Base-by-base conservation (phyloP, 495 filamentous ascomycete species). In the Penicillium ochrochloron region DNA sequence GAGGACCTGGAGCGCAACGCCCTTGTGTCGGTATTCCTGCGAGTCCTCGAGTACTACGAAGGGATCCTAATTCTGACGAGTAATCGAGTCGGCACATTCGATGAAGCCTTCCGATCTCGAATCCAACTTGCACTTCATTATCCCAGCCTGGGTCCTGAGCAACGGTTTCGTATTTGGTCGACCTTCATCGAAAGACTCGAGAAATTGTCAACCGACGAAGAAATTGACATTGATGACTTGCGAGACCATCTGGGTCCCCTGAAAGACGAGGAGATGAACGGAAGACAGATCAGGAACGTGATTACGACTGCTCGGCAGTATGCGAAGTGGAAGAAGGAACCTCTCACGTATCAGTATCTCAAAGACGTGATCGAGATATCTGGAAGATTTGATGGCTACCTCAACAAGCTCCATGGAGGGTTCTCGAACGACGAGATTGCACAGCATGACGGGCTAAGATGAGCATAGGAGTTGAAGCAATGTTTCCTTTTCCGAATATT, bases 11-110 rank as follows among this genome's bases (percentile, higher is more conserved):
- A 78, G 8, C 73, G 83, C 3, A 88, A 89, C 50, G 78, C 74
- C 11, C 66, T 86, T 0, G 82, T 86, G 0, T 65, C 68, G 46
- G 79, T 86, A 5, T 88, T 89, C 63, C 73, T 89, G 0, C 76
- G 87, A 2, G 74, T 77, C 0, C 73, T 89, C 0, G 87, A 88
- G 57, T 88, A 86, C 66, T 90, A 88, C 61, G 61, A 77, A 1
- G 73, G 74, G 1, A 79, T 79, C 42, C 42, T 78, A 8, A 70
- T 81, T 34, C 61, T 78, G 25, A 78, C 75, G 0, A 69, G 62
- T 2, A 79, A 78, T 27, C 73, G 85, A 7, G 79, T 88, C 3
- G 80, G 73, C 11, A 80, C 71, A 6, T 79, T 85, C 54, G 83
- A 86, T 41, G 66, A 76, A 6, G 83, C 82, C 6, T 84, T 86